Evolutionary conservation across 148 eudicot genomes (phyloP), one percentile per base, ranked within the genome.

Genomic region (Chenopodium suecicum): DNA sequence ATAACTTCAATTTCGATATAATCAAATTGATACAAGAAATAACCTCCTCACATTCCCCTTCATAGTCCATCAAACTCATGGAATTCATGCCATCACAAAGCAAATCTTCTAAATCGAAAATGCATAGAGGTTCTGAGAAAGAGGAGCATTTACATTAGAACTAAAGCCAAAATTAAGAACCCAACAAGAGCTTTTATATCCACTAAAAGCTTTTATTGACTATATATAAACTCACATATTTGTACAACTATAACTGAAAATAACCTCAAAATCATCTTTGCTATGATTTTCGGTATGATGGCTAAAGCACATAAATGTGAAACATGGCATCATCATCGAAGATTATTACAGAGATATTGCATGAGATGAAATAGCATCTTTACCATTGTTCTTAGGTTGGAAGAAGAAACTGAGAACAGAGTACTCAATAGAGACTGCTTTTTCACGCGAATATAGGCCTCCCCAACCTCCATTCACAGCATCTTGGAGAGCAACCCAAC

Each of bases 41-140:
- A 69, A 93, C 95, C 93, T 91, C 91, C 84, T 84, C 91, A 48
- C 13, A 48, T 11, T 48, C 54, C 54, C 2, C 54, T 9, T 48
- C 54, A 2, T 48, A 9, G 54, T 13, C 13, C 64, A 75, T 86
- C 48, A 89, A 85, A 80, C 80, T 79, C 27, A 93, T 86, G 68
- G 92, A 83, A 11, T 86, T 84, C 95, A 93, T 87, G 78, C 84
- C 89, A 19, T 88, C 90, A 76, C 84, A 79, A 78, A 93, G 94
- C 84, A 88, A 68, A 41, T 82, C 81, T 85, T 90, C 95, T 72
- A 92, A 73, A 70, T 92, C 94, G 73, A 90, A 91, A 76, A 90
- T 80, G 82, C 87, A 92, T 27, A 89, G 82, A 62, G 81, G 84
- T 77, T 86, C 93, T 90, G 90, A 19, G 63, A 70, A 54, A 68